Base-by-base conservation (phyloP, 1,139 yeast genomes). In the Scheffersomyces illinoinensis region DNA sequence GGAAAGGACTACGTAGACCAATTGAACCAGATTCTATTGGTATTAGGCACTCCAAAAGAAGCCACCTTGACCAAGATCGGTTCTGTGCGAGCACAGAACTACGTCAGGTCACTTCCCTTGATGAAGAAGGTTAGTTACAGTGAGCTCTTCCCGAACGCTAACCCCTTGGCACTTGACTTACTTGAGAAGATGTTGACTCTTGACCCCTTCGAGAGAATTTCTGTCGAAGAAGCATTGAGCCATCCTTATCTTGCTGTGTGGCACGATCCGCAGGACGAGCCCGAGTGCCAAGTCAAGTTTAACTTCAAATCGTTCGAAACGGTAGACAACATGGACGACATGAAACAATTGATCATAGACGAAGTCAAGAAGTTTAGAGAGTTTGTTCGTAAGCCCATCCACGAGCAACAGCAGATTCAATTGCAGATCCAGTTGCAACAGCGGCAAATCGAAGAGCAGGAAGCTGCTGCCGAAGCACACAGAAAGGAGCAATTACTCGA, bases 211-310 rank as follows among this genome's bases (percentile, higher is more conserved):
- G 85, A 88, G 68, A 83, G 99, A 73, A 92, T 95, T 55, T 86
- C 96, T 0, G 98, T 93, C 1, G 93, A 90, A 58, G 90, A 91
- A 57, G 98, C 98, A 0, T 81, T 95, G 60, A 85, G 86, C 62
- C 99, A 95, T 74, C 97, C 97, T 7, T 95, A 95, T 70, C 79
- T 95, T 59, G 81, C 88, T 57, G 89, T 95, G 47, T 95, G 99
- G 99, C 98, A 93, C 72, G 99, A 95, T 70, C 97, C 98, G 3
- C 85, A 87, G 43, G 99, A 95, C 71, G 99, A 95, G 73, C 97
- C 97, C 4, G 88, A 83, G 53, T 93, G 98, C 72, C 87, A 88
- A 56, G 79, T 85, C 3, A 89, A 90, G 67, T 93, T 95, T 73
- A 97, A 95, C 71, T 95, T 95, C 71, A 79, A 78, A 62, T 81